phyloP scores from a whole-genome alignment of 371 early-diverging fungal species.

The Blyttiomyces sp. region DNA sequence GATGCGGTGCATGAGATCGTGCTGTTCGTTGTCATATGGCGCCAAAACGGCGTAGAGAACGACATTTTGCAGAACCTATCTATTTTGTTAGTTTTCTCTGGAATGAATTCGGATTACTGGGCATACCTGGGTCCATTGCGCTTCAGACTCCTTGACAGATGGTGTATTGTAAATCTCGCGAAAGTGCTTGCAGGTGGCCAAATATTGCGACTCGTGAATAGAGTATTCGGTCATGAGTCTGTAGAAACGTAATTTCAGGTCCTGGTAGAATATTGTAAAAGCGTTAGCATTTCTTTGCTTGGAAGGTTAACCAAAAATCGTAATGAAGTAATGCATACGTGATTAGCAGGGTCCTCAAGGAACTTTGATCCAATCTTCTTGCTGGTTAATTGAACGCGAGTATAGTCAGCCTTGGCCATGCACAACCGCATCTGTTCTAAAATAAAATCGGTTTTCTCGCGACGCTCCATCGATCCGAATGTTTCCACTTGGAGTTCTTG shows the following conservation, averaged over 20 bases:
- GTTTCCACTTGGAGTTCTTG: conserved; percentile 98
- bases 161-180: conserved; percentile 85
- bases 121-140: conserved; percentile 71
- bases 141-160: conserved; percentile 71
- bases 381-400: conserved; percentile 87
- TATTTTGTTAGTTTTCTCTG: background rate
- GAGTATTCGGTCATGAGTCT: conserved; percentile 93
- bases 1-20: conserved; percentile 84
- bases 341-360: conserved; percentile 77
- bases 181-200: conserved; percentile 89
- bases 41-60: conserved; percentile 82
- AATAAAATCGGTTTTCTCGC: conserved; percentile 97
- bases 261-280: conserved; percentile 46
- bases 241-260: conserved; percentile 92
- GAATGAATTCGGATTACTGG: background rate
- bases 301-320: background rate
- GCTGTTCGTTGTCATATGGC: conserved; percentile 95
- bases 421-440: conserved; percentile 96
- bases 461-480: conserved; percentile 96
- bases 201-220: conserved; percentile 82
- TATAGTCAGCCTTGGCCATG: conserved; percentile 87
- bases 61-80: conserved; percentile 65
- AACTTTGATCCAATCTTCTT: conserved; percentile 91
- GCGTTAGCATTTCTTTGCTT: background rate
- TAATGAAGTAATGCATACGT: conserved; percentile 48